Percentiles rank a stretch among this genome's conserved stretches.
Conservation (phyloP, 2,329 filamentous ascomycete species). For the Xylariaceae sp. region DNA sequence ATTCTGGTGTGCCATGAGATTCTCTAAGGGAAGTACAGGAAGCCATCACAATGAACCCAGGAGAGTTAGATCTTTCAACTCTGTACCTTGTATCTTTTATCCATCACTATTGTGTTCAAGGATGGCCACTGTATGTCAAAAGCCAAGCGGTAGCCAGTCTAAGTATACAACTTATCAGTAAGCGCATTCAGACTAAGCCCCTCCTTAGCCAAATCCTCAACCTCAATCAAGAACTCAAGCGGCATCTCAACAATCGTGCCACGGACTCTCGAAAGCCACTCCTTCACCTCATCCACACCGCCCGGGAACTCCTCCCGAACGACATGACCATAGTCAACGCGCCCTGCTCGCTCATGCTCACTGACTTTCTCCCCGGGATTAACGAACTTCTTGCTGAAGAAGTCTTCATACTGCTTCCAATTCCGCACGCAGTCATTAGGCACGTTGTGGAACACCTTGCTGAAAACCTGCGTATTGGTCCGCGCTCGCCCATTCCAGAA, state of each 20-base stretch:
- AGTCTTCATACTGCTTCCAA: slow-evolving; percentile 71
- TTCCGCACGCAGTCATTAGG: slow-evolving; percentile 64
- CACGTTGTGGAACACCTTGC: slow-evolving; percentile 75
- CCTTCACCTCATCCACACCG: slow-evolving; percentile 70
- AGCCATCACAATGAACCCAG: too few species aligned
- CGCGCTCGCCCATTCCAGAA: slow-evolving; percentile 72
- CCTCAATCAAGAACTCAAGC: slow-evolving; percentile 76
- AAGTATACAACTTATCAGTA: slow-evolving; percentile 70
- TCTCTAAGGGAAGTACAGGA: too few species aligned
- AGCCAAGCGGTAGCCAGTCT: too few species aligned
- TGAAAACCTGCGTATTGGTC: slow-evolving; percentile 77
- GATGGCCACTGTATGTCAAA: too few species aligned
- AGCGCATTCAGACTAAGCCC: slow-evolving; percentile 69
- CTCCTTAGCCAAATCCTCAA: slow-evolving; percentile 79
- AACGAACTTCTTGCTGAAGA: slow-evolving; percentile 65
- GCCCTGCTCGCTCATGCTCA: slow-evolving; percentile 36
- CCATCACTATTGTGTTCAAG: too few species aligned
- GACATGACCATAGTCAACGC: slow-evolving; percentile 81
- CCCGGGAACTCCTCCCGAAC: slow-evolving; percentile 72
- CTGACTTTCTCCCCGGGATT: slow-evolving; percentile 43
- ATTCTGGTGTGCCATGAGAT: too few species aligned
- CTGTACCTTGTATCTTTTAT: too few species aligned
- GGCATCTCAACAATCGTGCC: slow-evolving; percentile 87
- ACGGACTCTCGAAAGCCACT: slow-evolving; percentile 60
- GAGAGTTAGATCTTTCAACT: too few species aligned